These are phyloP conservation scores for Cordyceps cateniannulata DNA, from an alignment of 2,329 filamentous ascomycete genomes.

Conservation along the genomic window DNA sequence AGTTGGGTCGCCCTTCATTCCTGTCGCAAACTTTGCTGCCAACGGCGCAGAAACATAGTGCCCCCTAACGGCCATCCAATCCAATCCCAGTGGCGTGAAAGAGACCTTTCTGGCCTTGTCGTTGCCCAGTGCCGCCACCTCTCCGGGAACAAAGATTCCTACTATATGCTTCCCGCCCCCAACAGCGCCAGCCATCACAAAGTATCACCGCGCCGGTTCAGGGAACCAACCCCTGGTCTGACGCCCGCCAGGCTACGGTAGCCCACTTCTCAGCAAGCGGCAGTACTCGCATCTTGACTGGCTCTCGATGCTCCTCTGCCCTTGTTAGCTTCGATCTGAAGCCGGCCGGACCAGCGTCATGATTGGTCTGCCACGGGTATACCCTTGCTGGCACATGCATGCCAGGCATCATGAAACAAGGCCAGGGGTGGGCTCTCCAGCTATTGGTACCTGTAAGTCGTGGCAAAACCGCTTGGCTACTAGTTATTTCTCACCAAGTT, in stretches of 20 bases:
- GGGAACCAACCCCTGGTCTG: not conserved
- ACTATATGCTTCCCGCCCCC: too few species aligned
- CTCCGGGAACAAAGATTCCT: too few species aligned
- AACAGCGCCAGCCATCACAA: too few species aligned
- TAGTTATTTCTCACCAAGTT: not conserved
- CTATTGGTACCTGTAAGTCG: not conserved
- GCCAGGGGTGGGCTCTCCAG: not conserved
- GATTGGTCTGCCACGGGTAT: not conserved
- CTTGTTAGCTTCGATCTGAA: constrained; percentile 5
- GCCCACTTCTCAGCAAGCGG: not conserved
- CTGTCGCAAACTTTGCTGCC: not conserved
- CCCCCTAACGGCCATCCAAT: not conserved
- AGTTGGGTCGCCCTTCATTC: not conserved
- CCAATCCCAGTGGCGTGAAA: not conserved
- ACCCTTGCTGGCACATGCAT: not conserved
- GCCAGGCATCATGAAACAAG: constrained; percentile 4
- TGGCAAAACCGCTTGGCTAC: not conserved
- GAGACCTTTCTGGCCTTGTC: too few species aligned
- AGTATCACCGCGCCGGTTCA: not conserved
- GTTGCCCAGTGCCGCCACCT: too few species aligned
- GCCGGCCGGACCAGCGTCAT: not conserved
- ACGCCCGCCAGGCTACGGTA: not conserved
- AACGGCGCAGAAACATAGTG: not conserved
- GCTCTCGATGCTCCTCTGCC: constrained; percentile 1
- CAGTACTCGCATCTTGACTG: constrained; percentile 10